Base-by-base conservation (phyloP, 768 basidiomycete genomes). In the Boletus rufocinnamomeus region DNA sequence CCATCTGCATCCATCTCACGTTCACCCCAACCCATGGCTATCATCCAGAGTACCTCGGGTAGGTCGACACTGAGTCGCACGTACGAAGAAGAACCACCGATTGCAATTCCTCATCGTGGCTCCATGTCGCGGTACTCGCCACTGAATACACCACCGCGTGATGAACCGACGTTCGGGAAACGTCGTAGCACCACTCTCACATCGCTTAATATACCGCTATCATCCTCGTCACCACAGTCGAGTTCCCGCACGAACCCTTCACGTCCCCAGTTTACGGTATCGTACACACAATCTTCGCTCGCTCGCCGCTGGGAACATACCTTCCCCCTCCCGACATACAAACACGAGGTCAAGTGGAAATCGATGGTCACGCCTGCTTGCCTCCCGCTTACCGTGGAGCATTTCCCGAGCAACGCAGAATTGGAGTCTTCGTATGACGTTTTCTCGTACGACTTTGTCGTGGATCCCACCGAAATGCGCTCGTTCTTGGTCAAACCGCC, bases 311-410 rank as follows among this genome's bases (percentile, higher is more conserved):
- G 95, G 95, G 87, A 95, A 63, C 93, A 96, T 68, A 82, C 89
- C 59, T 88, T 90, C 67, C 87, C 93, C 0, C 80, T 81, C 19
- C 83, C 86, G 8, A 71, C 82, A 27, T 88, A 84, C 69, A 89
- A 93, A 70, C 86, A 94, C 59, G 88, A 95, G 46, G 82, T 95
- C 72, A 97, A 98, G 70, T 98, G 96, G 96, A 85, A 84, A 62
- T 87, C 87, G 11, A 86, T 95, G 69, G 81, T 87, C 51, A 89
- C 91, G 0, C 95, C 95, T 0, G 83, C 86, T 13, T 95, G 92
- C 66, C 81, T 98, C 2, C 96, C 96, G 7, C 80, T 98, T 51
- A 95, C 95, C 0, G 88, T 91, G 14, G 95, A 96, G 67, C 85
- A 93, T 67, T 87, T 96, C 63, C 95, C 96, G 0, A 82, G 85